Conservation (phyloP, 2,329 filamentous ascomycete species). For the Aplosporella prunicola region DNA sequence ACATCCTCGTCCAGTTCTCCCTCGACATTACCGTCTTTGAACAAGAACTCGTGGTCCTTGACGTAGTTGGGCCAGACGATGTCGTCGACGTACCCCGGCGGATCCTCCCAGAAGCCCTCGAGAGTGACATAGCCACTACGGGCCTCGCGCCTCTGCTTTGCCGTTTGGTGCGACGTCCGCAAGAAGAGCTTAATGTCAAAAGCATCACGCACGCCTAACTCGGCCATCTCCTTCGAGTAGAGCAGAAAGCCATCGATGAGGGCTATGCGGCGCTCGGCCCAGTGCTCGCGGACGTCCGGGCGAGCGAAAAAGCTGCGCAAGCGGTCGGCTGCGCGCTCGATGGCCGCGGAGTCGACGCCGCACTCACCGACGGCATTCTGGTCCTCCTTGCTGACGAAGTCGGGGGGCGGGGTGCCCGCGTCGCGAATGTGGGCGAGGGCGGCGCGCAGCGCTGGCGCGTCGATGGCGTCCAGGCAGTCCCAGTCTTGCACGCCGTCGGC, state of each 20-base stretch:
- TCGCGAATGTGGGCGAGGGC: constrained; percentile 61
- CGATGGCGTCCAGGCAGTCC: constrained; percentile 77
- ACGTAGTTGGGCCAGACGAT: constrained; percentile 96
- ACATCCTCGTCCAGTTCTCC: constrained; percentile 41
- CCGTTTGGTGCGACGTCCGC: constrained; percentile 51
- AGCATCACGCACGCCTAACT: constrained; percentile 39
- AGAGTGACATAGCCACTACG: constrained; percentile 67
- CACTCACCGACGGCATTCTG: constrained; percentile 43
- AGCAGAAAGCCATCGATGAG: constrained; percentile 86
- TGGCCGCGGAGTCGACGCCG: constrained; percentile 19
- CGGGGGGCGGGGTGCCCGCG: constrained; percentile 52
- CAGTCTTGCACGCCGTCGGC: constrained; percentile 60
- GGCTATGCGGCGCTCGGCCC: constrained; percentile 43
- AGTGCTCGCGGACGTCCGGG: constrained; percentile 11
- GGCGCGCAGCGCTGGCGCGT: constrained; percentile 57
- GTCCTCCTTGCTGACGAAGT: constrained; percentile 48
- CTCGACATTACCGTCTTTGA: constrained; percentile 58
- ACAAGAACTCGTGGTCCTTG: constrained; percentile 70
- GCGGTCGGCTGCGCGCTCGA: constrained; percentile 28
- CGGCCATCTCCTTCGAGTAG: constrained; percentile 50
- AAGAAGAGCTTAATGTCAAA: constrained; percentile 75
- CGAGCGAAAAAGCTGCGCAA: constrained; percentile 10
- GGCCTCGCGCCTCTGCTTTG: constrained; percentile 56
- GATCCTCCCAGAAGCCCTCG: constrained; percentile 91
- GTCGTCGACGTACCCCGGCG: constrained; percentile 85